Percentiles rank a stretch among this genome's conserved stretches.
Evolutionary conservation across 2,329 filamentous ascomycete species (phyloP).

Genomic region (Colletotrichum gigasporum): DNA sequence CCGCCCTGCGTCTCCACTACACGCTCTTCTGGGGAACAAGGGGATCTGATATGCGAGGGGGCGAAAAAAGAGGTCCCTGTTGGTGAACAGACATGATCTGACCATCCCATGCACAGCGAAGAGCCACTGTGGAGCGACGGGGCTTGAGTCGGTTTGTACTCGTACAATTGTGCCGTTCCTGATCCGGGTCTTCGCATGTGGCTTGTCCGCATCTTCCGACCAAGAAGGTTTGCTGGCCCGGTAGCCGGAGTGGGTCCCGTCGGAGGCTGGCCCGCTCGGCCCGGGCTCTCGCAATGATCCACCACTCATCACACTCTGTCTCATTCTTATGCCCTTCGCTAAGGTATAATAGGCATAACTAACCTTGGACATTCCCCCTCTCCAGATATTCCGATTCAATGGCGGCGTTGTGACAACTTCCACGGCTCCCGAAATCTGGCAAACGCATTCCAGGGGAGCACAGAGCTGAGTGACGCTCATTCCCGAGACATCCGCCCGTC

Average conservation of each 20-base stretch:
- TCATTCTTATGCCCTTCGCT: neutral
- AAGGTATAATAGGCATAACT: too few relatives aligned
- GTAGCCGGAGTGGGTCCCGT: conserved; percentile 2
- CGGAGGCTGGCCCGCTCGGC: neutral
- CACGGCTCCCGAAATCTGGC: too few relatives aligned
- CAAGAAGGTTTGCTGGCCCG: neutral
- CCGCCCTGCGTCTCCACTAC: conserved; percentile 8
- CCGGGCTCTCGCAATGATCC: neutral
- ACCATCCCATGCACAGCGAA: conserved; percentile 15
- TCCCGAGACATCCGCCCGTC: conserved; percentile 1
- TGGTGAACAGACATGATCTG: conserved; percentile 27
- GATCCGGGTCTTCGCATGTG: neutral
- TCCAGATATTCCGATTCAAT: too few relatives aligned
- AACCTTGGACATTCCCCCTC: too few relatives aligned
- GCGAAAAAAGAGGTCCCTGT: conserved; percentile 11
- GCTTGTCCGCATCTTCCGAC: neutral
- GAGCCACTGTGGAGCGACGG: conserved; percentile 16
- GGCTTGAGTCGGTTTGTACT: conserved; percentile 4
- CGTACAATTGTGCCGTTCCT: neutral
- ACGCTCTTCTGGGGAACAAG: neutral
- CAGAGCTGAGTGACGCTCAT: neutral
- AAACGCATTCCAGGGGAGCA: neutral
- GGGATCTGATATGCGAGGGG: conserved; percentile 14
- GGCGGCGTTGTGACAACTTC: too few relatives aligned
- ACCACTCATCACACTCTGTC: neutral